Percentiles rank a stretch among this genome's conserved stretches.
phyloP scores from a whole-genome alignment of 2,329 filamentous ascomycete genomes.

The Claviceps citrina region DNA sequence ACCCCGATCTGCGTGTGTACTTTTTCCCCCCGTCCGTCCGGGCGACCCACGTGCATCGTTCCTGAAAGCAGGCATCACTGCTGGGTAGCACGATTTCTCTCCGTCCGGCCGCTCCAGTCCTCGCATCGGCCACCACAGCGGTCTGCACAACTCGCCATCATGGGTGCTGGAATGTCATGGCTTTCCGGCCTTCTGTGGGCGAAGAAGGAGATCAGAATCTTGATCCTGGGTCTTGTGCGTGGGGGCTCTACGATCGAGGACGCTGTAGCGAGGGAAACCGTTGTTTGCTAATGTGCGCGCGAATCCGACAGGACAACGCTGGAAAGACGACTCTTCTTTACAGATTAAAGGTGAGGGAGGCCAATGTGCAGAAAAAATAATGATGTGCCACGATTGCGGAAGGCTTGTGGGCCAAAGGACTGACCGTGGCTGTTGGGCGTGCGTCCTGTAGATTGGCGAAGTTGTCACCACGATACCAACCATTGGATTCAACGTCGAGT shows the following conservation, averaged over 20 bases:
- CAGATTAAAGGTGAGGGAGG: constrained; percentile 77
- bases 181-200: constrained; percentile 63
- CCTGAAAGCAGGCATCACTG: constrained; percentile 1
- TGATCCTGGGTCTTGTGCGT: constrained; percentile 82
- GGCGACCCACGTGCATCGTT: constrained; percentile 3
- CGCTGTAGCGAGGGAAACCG: neutral
- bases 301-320: constrained; percentile 63
- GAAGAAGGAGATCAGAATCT: constrained; percentile 95
- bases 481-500: constrained; percentile 98
- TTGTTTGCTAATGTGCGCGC: constrained; percentile 9
- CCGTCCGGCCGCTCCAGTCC: neutral
- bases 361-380: no score
- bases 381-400: neutral
- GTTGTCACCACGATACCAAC: constrained; percentile 98
- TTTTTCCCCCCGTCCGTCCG: neutral
- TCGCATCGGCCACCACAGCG: neutral
- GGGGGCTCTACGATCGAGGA: neutral
- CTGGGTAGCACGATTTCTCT: neutral
- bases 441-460: constrained; percentile 68
- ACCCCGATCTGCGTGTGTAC: neutral
- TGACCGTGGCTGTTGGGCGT: neutral
- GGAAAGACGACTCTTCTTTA: constrained; percentile 96
- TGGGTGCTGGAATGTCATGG: constrained; percentile 53
- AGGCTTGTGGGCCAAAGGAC: neutral
- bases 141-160: constrained; percentile 22